phyloP scores from a whole-genome alignment of 2,329 filamentous ascomycete genomes.

The Hypocrella siamensis region DNA sequence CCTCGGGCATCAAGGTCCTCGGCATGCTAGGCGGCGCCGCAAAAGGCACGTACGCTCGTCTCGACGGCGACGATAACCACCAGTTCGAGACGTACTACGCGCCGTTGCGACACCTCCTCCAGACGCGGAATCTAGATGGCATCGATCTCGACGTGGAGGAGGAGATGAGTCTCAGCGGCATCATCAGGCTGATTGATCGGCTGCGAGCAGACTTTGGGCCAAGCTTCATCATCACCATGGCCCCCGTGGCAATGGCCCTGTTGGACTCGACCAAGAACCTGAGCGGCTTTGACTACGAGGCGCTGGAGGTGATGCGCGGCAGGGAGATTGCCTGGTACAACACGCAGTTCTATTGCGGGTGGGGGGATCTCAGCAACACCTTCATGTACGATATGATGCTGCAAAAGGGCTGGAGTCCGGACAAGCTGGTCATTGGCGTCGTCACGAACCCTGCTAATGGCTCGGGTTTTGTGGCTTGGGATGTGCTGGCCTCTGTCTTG shows the following conservation, averaged over 20 bases:
- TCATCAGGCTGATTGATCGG: conserved; percentile 51
- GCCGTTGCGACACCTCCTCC: conserved; percentile 51
- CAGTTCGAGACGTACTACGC: conserved; percentile 60
- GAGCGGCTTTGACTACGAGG: conserved; percentile 67
- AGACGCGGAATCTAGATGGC: conserved; percentile 46
- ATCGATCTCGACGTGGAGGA: conserved; percentile 74
- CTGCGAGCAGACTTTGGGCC: conserved; percentile 54
- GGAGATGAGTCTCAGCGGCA: conserved; percentile 48
- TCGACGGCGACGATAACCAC: conserved; percentile 37
- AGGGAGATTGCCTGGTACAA: conserved; percentile 72
- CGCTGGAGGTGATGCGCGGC: conserved; percentile 53
- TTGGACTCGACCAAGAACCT: conserved; percentile 42
- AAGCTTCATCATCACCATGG: conserved; percentile 62
- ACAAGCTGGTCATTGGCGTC: conserved; percentile 64
- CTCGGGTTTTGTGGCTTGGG: conserved; percentile 29
- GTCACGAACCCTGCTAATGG: conserved; percentile 69
- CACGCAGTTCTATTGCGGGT: conserved; percentile 84
- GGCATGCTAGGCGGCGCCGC: conserved; percentile 83
- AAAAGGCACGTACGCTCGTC: conserved; percentile 48
- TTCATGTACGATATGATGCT: conserved; percentile 34
- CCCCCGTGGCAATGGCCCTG: conserved; percentile 63
- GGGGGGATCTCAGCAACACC: conserved; percentile 42
- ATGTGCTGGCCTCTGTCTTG: conserved; percentile 29
- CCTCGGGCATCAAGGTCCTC: conserved; percentile 61
- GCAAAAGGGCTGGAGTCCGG: conserved; percentile 51